Evolutionary conservation across 129 eudicot genomes (phyloP), one percentile per base, ranked within the genome.

Genomic region (Deinandra increscens): DNA sequence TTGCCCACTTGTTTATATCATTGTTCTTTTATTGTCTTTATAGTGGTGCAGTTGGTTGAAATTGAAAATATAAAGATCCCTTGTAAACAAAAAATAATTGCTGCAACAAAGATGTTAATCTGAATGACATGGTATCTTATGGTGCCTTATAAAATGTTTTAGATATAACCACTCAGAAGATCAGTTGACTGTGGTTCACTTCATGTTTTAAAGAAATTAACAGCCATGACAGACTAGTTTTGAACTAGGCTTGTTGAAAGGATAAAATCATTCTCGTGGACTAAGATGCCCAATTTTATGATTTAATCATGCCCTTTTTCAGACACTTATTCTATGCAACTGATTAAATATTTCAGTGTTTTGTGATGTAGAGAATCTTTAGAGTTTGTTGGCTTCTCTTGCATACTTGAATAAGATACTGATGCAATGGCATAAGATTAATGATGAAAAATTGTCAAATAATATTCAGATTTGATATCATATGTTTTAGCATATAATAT

Each of bases 1-100:
- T 86, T 86, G 94, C 96, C 94, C 94, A 4, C 6, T 62, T 74
- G 64, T 74, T 72, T 44, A 56, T 23, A 70, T 41, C 29, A 23
- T 42, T 17, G 56, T 41, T 39, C 17, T 23, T 60, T 56, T n/a
- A n/a, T 15, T 58, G 13, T 58, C 42, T 71, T 12, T 42, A 39
- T 55, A 56, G 18, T 20, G 26, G 75, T 56, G 44, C 67, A 71
- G 26, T 43, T 58, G 20, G 20, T 58, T 58, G 49, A 26, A 2
- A 14, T 20, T 58, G 42, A 37, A 26, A 14, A 41, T 23, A n/a
- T 23, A 58, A 43, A 26, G 75, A 50, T 44, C 11, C 49, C 39
- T 39, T 42, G 46, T 71, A 56, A n/a, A 23, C 12, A 26, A 56
- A 41, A 14, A 26, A 51, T 38, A 55, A 41, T 1, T 39, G 54